Conservation (phyloP, 208 protist genomes). For the Trypanosoma lewisi region DNA sequence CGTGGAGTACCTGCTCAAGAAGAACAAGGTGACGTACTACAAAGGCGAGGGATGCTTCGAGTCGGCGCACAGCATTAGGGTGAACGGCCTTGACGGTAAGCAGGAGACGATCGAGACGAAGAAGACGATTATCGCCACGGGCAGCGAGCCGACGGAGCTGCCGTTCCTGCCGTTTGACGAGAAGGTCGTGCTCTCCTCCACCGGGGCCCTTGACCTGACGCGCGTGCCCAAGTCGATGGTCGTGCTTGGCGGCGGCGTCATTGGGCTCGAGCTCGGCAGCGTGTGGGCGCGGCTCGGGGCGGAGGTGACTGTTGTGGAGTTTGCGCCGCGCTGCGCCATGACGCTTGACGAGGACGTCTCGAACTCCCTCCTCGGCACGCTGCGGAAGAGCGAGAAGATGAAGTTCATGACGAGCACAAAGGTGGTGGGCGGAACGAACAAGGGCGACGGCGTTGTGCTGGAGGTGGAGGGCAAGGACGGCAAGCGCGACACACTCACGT, state of each 20-base stretch:
- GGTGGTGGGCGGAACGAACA: constrained; percentile 76
- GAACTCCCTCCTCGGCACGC: constrained; percentile 71
- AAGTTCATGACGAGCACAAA: constrained; percentile 91
- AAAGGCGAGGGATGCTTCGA: constrained; percentile 93
- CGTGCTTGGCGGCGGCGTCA: constrained; percentile 99
- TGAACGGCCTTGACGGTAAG: constrained; percentile 91
- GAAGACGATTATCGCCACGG: constrained; percentile 99
- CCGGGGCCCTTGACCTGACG: constrained; percentile 94
- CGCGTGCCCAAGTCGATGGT: constrained; percentile 97
- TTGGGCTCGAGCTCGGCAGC: constrained; percentile 98
- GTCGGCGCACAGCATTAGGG: constrained; percentile 57
- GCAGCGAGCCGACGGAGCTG: constrained; percentile 94
- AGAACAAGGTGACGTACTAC: constrained; percentile 98
- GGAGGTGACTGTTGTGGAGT: constrained; percentile 99
- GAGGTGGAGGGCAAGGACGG: constrained; percentile 92
- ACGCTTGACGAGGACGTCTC: constrained; percentile 84
- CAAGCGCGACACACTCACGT: constrained; percentile 75
- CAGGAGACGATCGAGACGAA: constrained; percentile 89
- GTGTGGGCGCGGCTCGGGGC: constrained; percentile 98
- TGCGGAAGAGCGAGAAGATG: constrained; percentile 90
- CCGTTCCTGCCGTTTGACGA: constrained; percentile 97
- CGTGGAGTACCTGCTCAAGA: constrained; percentile 99
- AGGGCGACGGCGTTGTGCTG: constrained; percentile 72
- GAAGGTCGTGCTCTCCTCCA: constrained; percentile 97
- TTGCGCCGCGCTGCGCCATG: constrained; percentile 89